A percentile compares a stretch with the other conserved stretches of the same genome.
phyloP scores from a whole-genome alignment of 1,284 basidiomycete species.

The Meripilus lineatus region DNA sequence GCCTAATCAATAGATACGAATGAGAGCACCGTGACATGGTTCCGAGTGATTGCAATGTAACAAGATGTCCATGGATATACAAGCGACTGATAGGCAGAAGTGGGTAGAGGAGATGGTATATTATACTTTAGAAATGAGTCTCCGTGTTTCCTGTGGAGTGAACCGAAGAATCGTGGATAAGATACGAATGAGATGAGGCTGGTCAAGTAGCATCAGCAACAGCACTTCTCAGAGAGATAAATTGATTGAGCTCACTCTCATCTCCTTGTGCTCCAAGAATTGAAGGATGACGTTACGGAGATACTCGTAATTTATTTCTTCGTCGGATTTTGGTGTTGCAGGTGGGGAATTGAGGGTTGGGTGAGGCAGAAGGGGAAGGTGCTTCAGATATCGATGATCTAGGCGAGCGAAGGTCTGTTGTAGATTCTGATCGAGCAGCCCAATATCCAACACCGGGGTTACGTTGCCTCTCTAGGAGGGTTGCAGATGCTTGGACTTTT shows the following conservation, averaged over 20 bases:
- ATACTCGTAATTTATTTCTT: constrained; percentile 95
- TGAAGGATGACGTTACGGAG: constrained; percentile 91
- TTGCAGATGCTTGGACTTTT: constrained; percentile 88
- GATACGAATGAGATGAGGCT: constrained; percentile 88
- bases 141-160: constrained; percentile 88
- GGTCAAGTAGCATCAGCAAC: constrained; percentile 10
- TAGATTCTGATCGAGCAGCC: constrained; percentile 43
- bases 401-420: constrained; percentile 40
- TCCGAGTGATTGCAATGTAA: no score
- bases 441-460: constrained; percentile 94
- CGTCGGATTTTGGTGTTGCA: constrained; percentile 47
- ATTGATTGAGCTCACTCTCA: constrained; percentile 55
- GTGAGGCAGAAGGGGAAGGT: constrained; percentile 31
- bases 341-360: constrained; percentile 29
- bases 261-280: constrained; percentile 87
- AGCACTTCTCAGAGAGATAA: constrained; percentile 15
- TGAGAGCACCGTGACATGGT: no score
- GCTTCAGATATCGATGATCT: constrained; percentile 43
- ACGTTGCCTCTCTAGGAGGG: constrained; percentile 83
- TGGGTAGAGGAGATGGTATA: not conserved
- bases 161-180: constrained; percentile 89
- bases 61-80: no score
- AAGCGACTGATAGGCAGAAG: no score
- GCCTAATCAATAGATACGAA: no score
- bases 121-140: constrained; percentile 43